Conservation (phyloP, 768 basidiomycete species). For the Phlebiopsis gigantea region DNA sequence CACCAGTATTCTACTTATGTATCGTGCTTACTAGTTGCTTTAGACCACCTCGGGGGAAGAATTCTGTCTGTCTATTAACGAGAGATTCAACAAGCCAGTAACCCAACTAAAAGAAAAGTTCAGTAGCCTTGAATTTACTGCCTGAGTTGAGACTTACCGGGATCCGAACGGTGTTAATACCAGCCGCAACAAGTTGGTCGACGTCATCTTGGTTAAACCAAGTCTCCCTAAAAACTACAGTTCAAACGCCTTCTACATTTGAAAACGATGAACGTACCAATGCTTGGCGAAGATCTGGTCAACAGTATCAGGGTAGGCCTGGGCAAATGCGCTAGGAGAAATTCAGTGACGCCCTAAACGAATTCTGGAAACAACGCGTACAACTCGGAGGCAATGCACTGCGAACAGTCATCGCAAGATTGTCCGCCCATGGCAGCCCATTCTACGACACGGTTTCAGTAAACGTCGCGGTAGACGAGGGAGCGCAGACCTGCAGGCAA, state of each 20-base stretch:
- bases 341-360: not conserved
- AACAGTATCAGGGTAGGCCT: slow-evolving; percentile 53
- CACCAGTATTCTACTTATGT: not conserved
- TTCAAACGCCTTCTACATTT: not conserved
- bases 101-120: slow-evolving; percentile 54
- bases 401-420: slow-evolving; percentile 49
- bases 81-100: slow-evolving; percentile 79
- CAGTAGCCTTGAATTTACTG: no score
- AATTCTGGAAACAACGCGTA: slow-evolving; percentile 24
- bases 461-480: not conserved
- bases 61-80: slow-evolving; percentile 56
- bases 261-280: slow-evolving; percentile 40
- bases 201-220: slow-evolving; percentile 73
- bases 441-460: slow-evolving; percentile 31
- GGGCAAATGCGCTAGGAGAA: slow-evolving; percentile 47
- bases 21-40: slow-evolving; percentile 45
- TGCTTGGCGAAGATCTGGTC: slow-evolving; percentile 57
- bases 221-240: slow-evolving; percentile 39
- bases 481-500: slow-evolving; percentile 50
- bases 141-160: slow-evolving; percentile 51
- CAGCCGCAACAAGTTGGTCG: slow-evolving; percentile 40
- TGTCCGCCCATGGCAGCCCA: slow-evolving; percentile 76
- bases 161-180: slow-evolving; percentile 74
- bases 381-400: slow-evolving; percentile 69
- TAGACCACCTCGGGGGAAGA: slow-evolving; percentile 68